Conservation (phyloP, 306 rosid genomes). For the Lupinus albus region DNA sequence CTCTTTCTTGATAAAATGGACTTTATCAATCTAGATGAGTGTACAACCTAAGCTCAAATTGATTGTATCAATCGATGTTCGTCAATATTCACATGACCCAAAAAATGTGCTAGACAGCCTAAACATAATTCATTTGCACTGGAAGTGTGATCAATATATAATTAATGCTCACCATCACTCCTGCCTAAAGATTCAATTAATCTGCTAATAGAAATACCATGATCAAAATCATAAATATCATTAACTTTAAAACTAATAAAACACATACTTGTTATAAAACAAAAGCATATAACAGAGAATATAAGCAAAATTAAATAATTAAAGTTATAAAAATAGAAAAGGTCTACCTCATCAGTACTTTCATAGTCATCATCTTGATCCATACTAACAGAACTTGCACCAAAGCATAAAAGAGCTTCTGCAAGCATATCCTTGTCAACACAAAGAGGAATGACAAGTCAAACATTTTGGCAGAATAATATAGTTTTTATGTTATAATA, state of each 20-base stretch:
- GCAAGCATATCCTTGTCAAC: conserved; percentile 69
- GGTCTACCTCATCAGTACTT: conserved; percentile 57
- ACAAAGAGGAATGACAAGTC: conserved; percentile 40
- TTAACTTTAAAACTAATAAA: conserved; percentile 12
- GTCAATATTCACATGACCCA: neutral
- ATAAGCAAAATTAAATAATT: neutral
- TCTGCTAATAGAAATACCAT: neutral
- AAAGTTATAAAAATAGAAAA: neutral
- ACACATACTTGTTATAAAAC: neutral
- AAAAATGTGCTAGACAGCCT: neutral
- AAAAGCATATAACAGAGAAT: conserved; percentile 1
- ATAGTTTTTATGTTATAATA: neutral
- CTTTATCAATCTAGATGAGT: neutral
- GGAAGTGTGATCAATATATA: conserved; percentile 6
- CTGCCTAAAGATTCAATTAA: conserved; percentile 5
- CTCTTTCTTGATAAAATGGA: neutral
- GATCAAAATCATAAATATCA: neutral
- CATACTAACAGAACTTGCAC: conserved; percentile 72
- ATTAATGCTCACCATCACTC: neutral
- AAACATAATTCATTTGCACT: neutral
- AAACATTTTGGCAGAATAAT: conserved; percentile 32
- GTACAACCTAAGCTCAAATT: neutral
- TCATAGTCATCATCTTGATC: conserved; percentile 54
- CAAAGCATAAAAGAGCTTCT: conserved; percentile 88
- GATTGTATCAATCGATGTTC: conserved; percentile 9